Evolutionary conservation across 129 eudicot genomes (phyloP).

Genomic region (Deinandra increscens): DNA sequence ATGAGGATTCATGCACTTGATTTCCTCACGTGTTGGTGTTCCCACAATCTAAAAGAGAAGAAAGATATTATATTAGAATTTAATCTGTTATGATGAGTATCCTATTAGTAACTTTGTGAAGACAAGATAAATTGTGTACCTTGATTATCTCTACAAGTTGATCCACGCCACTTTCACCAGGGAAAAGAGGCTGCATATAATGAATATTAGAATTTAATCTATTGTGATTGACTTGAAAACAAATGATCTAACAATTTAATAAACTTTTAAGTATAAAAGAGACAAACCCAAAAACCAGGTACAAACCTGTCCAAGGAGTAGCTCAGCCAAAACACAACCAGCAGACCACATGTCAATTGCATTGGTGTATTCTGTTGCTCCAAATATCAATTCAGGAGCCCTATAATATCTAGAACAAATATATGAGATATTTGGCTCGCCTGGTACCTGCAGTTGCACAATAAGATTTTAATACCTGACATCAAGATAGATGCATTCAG

Average conservation of each 20-base stretch:
- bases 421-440: slow-evolving; percentile 95
- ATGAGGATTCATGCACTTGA: slow-evolving; percentile 98
- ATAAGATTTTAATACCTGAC: slow-evolving; percentile 5
- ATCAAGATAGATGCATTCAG: background rate
- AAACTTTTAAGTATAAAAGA: background rate
- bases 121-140: slow-evolving; percentile 33
- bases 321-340: slow-evolving; percentile 97
- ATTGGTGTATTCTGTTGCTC: slow-evolving; percentile 94
- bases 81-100: background rate
- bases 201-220: slow-evolving; percentile 2
- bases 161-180: slow-evolving; percentile 99
- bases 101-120: background rate
- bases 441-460: slow-evolving; percentile 56
- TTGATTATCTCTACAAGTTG: slow-evolving; percentile 92
- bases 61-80: too few relatives aligned
- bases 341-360: slow-evolving; percentile 99
- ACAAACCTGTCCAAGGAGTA: slow-evolving; percentile 81
- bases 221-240: background rate
- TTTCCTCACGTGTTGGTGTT: slow-evolving; percentile 97
- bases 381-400: slow-evolving; percentile 94
- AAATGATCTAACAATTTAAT: background rate
- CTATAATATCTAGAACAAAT: slow-evolving; percentile 95
- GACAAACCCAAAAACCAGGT: background rate
- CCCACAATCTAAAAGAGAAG: slow-evolving; percentile 58
- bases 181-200: slow-evolving; percentile 83